Evolutionary conservation across 768 basidiomycete genomes (phyloP), one percentile per base, ranked within the genome.

Genomic region (Russula emetica): DNA sequence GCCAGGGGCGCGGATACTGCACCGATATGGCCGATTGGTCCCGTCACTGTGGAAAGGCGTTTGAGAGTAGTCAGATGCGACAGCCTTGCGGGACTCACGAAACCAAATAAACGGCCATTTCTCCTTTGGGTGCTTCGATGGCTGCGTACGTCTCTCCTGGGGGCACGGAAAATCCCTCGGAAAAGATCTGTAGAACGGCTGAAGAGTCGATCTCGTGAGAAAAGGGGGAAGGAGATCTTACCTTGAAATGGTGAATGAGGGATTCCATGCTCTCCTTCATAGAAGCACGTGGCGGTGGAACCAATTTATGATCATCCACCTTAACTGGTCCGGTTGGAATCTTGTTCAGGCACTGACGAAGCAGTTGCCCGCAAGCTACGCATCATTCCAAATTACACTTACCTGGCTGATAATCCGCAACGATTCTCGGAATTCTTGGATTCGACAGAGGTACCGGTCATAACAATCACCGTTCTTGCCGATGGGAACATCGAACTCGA

Each of bases 181-280:
- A 92, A 80, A 94, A 98, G 70, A 97, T 83, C 92, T 93, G 72
- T 49, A 61, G 28, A 58, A 13, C 26, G 13, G 18, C 28, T 64
- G 53, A 70, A 62, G 44, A n/a, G 28, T 11, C 18, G 22, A 54
- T 40, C 22, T 55, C 50, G 28, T 49, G 51, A 49, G 24, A 58
- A 58, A 54, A 24, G 40, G 34, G 36, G 34, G 32, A 45, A 69
- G 68, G 20, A 64, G 38, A 18, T 40, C 11, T 40, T 18, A 84
- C 92, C 81, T 99, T 99, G 82, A 99, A 98, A 79, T 98, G 96
- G 74, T 99, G 96, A 69, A 99, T 98, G 61, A 98, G 82, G 7
- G 89, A 85, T 77, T 98, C 95, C 94, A 98, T 98, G 76, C 87
- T 92, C 79, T 99, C 97, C 78, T 99, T 99, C 97, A 99, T 99